Percentiles rank a stretch among this genome's conserved stretches.
Evolutionary conservation across 2,329 filamentous ascomycete genomes (phyloP).

Genomic region (Fusarium sp.): DNA sequence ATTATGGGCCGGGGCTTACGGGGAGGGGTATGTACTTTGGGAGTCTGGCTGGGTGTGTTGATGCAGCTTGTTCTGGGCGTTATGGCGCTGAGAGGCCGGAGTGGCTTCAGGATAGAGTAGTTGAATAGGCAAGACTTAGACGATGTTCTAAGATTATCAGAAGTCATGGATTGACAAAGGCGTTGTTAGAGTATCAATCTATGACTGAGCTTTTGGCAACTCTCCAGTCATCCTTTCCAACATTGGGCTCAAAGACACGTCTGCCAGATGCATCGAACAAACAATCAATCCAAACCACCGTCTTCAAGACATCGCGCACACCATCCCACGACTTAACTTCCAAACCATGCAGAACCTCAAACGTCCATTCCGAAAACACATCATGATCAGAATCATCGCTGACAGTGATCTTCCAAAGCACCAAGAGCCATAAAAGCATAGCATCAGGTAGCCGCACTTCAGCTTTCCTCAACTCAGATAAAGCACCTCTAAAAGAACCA

Average conservation of each 20-base stretch:
- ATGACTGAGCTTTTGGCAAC: neutral
- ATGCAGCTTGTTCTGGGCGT: conserved; percentile 37
- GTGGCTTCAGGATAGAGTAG: conserved; percentile 4
- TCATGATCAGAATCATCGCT: rapidly evolving
- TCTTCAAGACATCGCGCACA: conserved; percentile 12
- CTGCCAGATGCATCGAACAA: conserved; percentile 10
- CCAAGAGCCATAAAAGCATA: conserved; percentile 32
- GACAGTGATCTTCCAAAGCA: conserved; percentile 6
- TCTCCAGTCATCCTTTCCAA: rapidly evolving
- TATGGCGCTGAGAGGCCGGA: conserved; percentile 11
- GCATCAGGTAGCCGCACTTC: neutral
- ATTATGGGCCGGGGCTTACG: conserved; percentile 36
- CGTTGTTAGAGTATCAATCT: neutral
- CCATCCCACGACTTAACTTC: conserved; percentile 23
- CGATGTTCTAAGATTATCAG: neutral
- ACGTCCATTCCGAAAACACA: neutral
- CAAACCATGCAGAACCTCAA: neutral
- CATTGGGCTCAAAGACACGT: neutral
- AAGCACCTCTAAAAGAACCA: neutral
- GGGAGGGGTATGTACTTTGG: conserved; percentile 45
- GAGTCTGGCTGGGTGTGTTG: conserved; percentile 44
- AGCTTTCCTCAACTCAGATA: neutral
- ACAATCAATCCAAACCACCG: conserved; percentile 36
- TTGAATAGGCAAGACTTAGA: neutral
- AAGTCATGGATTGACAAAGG: too few relatives aligned